phyloP scores from a whole-genome alignment of 140 eudicot genomes.

The Bidens hawaiensis region DNA sequence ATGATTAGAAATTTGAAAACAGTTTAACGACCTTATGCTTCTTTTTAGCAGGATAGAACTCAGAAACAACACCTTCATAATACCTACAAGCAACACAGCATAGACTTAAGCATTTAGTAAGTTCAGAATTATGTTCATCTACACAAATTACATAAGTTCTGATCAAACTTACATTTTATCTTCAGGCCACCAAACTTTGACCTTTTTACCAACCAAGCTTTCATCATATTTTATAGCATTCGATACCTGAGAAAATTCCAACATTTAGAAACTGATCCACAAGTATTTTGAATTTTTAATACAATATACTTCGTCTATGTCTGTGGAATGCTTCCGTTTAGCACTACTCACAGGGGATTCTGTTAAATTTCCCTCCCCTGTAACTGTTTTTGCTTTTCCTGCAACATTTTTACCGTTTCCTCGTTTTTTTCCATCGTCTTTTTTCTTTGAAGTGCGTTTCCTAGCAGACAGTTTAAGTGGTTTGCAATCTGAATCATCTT shows the following conservation, averaged over 20 bases:
- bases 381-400: constrained; percentile 47
- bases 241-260: constrained; percentile 41
- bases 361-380: constrained; percentile 39
- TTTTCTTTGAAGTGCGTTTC: constrained; percentile 26
- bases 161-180: constrained; percentile 56
- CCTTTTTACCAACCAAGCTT: constrained; percentile 61
- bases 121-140: not conserved
- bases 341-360: constrained; percentile 40
- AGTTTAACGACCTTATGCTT: constrained; percentile 55
- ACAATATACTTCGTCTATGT: constrained; percentile 38
- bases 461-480: constrained; percentile 30
- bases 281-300: not conserved
- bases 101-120: constrained; percentile 8
- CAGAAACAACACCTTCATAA: constrained; percentile 59
- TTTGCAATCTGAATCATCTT: no score
- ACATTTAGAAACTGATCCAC: not conserved
- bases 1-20: not conserved
- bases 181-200: constrained; percentile 92
- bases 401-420: no score
- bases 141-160: not conserved
- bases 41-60: constrained; percentile 49
- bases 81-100: constrained; percentile 42
- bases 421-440: no score
- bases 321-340: constrained; percentile 59
- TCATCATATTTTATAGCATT: constrained; percentile 29